Evolutionary conservation across 768 basidiomycete species (phyloP).

Genomic region (Hebeloma cylindrosporum): DNA sequence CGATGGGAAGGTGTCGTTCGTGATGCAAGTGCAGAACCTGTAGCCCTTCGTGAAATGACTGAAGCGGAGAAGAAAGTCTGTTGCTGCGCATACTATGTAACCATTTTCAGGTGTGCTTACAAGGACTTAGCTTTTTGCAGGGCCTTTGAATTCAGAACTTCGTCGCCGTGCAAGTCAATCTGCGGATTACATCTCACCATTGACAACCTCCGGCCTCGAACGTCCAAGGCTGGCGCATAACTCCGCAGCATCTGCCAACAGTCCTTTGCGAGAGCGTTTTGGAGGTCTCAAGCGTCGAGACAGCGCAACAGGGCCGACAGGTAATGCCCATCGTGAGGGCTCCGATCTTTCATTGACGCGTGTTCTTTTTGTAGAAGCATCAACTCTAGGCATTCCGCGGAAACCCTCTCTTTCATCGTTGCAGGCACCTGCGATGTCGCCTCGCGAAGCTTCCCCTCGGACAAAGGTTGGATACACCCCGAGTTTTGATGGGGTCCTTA

Average conservation of each 20-base stretch:
- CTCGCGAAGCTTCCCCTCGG: conserved; percentile 72
- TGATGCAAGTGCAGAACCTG: conserved; percentile 70
- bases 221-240: conserved; percentile 57
- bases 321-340: conserved; percentile 32
- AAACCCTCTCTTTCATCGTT: conserved; percentile 69
- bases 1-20: conserved; percentile 88
- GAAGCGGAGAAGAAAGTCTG: conserved; percentile 88
- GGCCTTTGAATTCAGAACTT: conserved; percentile 82
- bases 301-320: conserved; percentile 45
- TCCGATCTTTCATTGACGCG: conserved; percentile 5
- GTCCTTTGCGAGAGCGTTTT: conserved; percentile 69
- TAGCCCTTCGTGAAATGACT: conserved; percentile 74
- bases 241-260: conserved; percentile 40
- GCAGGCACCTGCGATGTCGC: conserved; percentile 52
- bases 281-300: conserved; percentile 66
- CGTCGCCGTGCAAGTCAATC: conserved; percentile 74
- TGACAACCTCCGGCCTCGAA: conserved; percentile 54
- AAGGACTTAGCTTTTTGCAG: conserved; percentile 67
- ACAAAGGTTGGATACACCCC: conserved; percentile 56
- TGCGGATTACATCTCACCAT: conserved; percentile 64
- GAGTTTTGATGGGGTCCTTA: conserved; percentile 74
- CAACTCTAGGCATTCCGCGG: conserved; percentile 53
- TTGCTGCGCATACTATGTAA: conserved; percentile 21
- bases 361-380: conserved; percentile 48
- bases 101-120: conserved; percentile 25